A percentile compares a stretch with the other conserved stretches of the same genome.
Evolutionary conservation across 768 basidiomycete genomes (phyloP).

Genomic region (Trametes maxima): DNA sequence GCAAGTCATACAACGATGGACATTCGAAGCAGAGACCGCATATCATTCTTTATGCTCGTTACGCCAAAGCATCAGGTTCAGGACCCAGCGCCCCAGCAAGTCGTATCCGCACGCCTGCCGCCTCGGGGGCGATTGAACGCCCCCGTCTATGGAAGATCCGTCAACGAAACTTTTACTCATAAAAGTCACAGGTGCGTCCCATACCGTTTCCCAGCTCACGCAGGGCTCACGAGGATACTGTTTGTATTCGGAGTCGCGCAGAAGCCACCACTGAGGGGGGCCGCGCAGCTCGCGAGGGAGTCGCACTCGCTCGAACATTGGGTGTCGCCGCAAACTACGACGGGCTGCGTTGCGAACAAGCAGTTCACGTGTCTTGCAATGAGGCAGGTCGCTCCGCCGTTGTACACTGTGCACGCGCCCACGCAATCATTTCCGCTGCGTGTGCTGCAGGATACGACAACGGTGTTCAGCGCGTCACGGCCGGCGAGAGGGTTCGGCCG

Average conservation of each 20-base stretch:
- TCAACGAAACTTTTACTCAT: too few species aligned
- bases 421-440: background rate
- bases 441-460: background rate
- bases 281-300: background rate
- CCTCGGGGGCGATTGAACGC: too few species aligned
- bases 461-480: background rate
- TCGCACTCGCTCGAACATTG: background rate
- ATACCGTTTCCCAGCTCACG: too few species aligned
- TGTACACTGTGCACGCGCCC: background rate
- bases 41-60: too few species aligned
- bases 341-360: background rate
- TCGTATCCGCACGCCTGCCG: too few species aligned
- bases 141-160: too few species aligned
- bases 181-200: too few species aligned
- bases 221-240: constrained; percentile 39
- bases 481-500: background rate
- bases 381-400: background rate
- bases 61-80: too few species aligned
- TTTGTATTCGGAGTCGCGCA: background rate
- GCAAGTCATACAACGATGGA: too few species aligned
- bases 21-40: too few species aligned
- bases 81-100: too few species aligned
- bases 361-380: background rate
- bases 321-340: background rate
- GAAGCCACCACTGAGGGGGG: constrained; percentile 1